Base-by-base conservation (phyloP, 2,329 filamentous ascomycete genomes). In the Colletotrichum costaricense region DNA sequence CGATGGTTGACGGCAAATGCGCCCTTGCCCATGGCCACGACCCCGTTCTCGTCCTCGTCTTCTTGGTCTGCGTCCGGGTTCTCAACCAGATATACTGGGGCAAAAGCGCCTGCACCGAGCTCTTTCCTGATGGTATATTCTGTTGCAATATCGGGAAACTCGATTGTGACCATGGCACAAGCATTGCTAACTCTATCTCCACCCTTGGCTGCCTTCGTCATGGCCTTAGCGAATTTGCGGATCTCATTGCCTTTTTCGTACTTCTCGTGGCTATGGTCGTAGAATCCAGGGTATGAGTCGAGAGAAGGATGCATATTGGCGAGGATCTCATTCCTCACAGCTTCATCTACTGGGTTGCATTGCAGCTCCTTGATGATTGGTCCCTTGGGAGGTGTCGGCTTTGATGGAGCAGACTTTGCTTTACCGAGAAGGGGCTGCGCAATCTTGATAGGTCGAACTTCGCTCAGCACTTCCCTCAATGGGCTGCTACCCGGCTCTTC, bases 1-100 rank as follows among this genome's bases (percentile, higher is more conserved):
- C 93, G 91, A 58, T 86, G 84, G 42, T 84, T 85, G 11, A 87
- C 79, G n/a, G 89, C 86, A 78, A 92, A 90, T 14, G 87, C 83
- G 35, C 91, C 88, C 78, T 90, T 91, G 69, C 92, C 90, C 88
- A 93, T 90, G 83, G 85, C 49, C 79, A 81, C 66, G 77, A 81
- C 65, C 79, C 80, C 83, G 38, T 89, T 86, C 19, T 89, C 85
- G 22, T 85, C 82, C 38, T 83, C 78, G 11, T 86, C 84, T 14
- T 85, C 82, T 0, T 85, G 83, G 38, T 86, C 86, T 4, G 88
- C 86, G 0, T 84, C 84, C n/a, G 90, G 88, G 77, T 93, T 93
- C 79, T 98, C 94, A 8, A 95, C 93, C 0, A 99, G 90, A 80
- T 98, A 99, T 3, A 99, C 97, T 0, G 97, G 96, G 0, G 96